Evolutionary conservation across 139 green algal species (phyloP), one percentile per base, ranked within the genome.

Genomic region (Spirogloea muscicola): DNA sequence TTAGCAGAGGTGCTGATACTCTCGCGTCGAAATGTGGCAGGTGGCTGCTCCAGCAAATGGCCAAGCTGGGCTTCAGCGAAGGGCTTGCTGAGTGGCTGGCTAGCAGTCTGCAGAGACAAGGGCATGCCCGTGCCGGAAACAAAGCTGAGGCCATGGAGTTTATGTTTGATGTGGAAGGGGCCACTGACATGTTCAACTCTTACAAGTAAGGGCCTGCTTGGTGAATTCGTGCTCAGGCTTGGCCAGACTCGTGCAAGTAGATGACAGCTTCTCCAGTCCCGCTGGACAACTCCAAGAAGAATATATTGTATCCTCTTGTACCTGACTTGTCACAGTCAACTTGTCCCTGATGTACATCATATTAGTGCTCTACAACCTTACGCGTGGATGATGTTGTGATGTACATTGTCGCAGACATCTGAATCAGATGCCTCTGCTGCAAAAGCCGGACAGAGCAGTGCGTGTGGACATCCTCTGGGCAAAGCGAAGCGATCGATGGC

Each of bases 61-160:
- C 52, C 6, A 31, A n/a, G 18, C 41, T 21, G 3, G 86, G 88
- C 3, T 88, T 89, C 25, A 81, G 72, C 7, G 48, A 77, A 51
- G 76, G 75, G 5, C 43, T 96, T 34, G 81, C 80, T 34, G 86
- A 89, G 64, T 96, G 91, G 91, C 81, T 96, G 61, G 91, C 82
- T 37, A 90, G 74, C 67, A 96, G 85, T 61, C 62, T 96, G 66
- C 70, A 2, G 13, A 27, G 18, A 25, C 25, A 25, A 58, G 48
- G 2, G 48, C 6, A 25, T 7, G 1, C 2, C 25, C 4, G 5
- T n/a, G 48, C 25, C 2, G 25, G 27, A 31, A 25, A 25, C 49
- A 36, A 25, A 37, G 31, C n/a, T 16, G 68, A 76, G 42, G 72
- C 59, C 44, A 58, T 90, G 7, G 61, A 63, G 21, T 91, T 86